Conservation (phyloP, 2,329 filamentous ascomycete genomes). For the Knufia petricola region DNA sequence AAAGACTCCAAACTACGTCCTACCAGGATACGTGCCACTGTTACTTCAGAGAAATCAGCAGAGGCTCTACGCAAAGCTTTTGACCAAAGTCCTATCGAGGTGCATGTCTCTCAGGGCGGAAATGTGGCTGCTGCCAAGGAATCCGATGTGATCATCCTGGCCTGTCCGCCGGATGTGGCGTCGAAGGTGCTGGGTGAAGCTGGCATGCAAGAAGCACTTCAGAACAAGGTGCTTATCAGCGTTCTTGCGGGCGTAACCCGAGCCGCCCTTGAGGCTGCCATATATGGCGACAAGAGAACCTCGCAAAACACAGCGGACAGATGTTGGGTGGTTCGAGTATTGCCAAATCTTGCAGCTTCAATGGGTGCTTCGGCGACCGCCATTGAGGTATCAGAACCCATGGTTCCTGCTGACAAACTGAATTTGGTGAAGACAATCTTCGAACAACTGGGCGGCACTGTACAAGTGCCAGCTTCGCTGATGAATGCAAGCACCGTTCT, state of each 20-base stretch:
- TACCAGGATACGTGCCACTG: neutral
- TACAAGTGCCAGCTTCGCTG: slow-evolving; percentile 40
- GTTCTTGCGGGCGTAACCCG: slow-evolving; percentile 42
- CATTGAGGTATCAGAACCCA: slow-evolving; percentile 40
- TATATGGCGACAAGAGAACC: slow-evolving; percentile 23
- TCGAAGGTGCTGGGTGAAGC: slow-evolving; percentile 32
- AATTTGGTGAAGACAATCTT: slow-evolving; percentile 34
- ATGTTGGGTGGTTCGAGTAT: slow-evolving; percentile 28
- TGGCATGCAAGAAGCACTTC: slow-evolving; percentile 32
- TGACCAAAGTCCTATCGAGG: neutral
- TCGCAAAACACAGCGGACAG: slow-evolving; percentile 9
- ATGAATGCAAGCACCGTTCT: slow-evolving; percentile 52
- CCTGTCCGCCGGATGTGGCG: slow-evolving; percentile 36
- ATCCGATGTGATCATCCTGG: slow-evolving; percentile 38
- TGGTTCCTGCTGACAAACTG: slow-evolving; percentile 30
- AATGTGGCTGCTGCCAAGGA: neutral
- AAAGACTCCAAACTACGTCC: neutral
- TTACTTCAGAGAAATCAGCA: slow-evolving; percentile 25
- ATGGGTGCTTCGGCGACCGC: slow-evolving; percentile 39
- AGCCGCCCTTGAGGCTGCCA: slow-evolving; percentile 22
- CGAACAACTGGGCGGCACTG: slow-evolving; percentile 35
- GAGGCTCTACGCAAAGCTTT: slow-evolving; percentile 23
- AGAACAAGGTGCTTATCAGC: slow-evolving; percentile 42
- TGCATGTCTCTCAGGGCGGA: neutral
- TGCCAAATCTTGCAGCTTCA: slow-evolving; percentile 37